Evolutionary conservation across 345 rosid genomes (phyloP), one percentile per base, ranked within the genome.

Genomic region (Pistacia atlantica): DNA sequence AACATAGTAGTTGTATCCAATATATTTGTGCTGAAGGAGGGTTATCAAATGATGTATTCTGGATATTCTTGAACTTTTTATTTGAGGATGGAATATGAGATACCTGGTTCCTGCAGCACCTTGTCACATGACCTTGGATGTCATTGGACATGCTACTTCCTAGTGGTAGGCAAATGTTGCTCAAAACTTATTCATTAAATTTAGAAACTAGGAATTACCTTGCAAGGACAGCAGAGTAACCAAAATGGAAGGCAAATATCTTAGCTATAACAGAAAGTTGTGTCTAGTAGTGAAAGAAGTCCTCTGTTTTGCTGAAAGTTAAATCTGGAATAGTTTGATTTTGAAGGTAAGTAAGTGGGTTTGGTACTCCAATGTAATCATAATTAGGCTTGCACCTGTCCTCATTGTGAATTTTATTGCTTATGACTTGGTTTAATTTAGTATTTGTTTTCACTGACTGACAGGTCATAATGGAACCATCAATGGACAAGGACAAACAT

Each of bases 391-490:
- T 65, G 38, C 51, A 25, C 25, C 25, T 25, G 25, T 25, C 25
- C 25, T 25, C 20, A 14, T 61, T 38, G 16, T 35, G 1, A 66
- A 56, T 45, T 45, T 31, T 57, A 64, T 5, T 12, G 38, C 54
- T 67, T 10, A 9, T 75, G 37, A 56, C 65, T 55, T 13, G 1
- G 14, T 72, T 59, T 78, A 67, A 71, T 48, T 16, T n/a, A 33
- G 60, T 42, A 1, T 28, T 71, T 61, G 16, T 63, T 57, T 57
- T 65, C 49, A 18, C 72, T 78, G 75, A 73, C n/a, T 28, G 74
- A 82, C 87, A 96, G 97, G 97, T 78, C 92, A 93, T 79, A 96
- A 96, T 58, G 99, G 99, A 62, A 96, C 97, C 70, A 93, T 96
- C 70, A 89, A 91, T 73, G 99, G 99, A 75, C 98, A 96, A 85